phyloP scores from a whole-genome alignment of 164 flowering plant genomes.

The Nymphaea colorata region DNA sequence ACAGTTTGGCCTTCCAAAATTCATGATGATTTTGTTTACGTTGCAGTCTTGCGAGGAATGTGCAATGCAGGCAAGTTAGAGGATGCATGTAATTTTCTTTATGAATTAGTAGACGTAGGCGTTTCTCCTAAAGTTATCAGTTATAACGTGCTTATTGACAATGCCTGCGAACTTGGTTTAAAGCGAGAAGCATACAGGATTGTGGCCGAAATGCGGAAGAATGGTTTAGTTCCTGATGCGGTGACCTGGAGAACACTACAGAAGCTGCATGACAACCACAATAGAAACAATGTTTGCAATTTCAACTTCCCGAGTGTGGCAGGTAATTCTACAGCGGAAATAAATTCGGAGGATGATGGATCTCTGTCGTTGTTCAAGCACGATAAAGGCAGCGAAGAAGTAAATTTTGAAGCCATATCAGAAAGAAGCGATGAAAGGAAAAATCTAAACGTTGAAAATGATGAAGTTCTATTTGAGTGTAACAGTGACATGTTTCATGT shows the following conservation, averaged over 20 bases:
- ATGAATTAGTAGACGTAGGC: constrained; percentile 76
- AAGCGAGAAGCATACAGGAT: constrained; percentile 70
- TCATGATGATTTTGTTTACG: constrained; percentile 81
- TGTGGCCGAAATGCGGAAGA: constrained; percentile 66
- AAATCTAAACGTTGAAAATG: neutral
- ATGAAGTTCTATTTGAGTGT: neutral
- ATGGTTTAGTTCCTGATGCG: constrained; percentile 72
- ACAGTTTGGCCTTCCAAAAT: constrained; percentile 75
- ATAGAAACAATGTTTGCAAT: neutral
- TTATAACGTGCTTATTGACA: constrained; percentile 67
- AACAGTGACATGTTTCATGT: neutral
- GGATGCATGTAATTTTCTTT: constrained; percentile 76
- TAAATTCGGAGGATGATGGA: constrained; percentile 6
- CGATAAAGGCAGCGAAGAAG: neutral
- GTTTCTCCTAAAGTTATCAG: constrained; percentile 47
- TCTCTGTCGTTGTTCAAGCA: neutral
- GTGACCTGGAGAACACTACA: constrained; percentile 88
- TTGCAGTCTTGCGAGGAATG: constrained; percentile 76
- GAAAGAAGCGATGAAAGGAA: no score
- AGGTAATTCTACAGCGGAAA: neutral
- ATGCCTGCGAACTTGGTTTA: constrained; percentile 59
- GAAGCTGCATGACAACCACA: constrained; percentile 39
- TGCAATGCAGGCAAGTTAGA: constrained; percentile 40
- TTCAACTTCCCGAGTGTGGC: constrained; percentile 1
- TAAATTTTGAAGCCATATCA: neutral